Percentiles rank a stretch among this genome's conserved stretches.
Conservation (phyloP, 176 grass and related monocot species). For the Phragmites australis region DNA sequence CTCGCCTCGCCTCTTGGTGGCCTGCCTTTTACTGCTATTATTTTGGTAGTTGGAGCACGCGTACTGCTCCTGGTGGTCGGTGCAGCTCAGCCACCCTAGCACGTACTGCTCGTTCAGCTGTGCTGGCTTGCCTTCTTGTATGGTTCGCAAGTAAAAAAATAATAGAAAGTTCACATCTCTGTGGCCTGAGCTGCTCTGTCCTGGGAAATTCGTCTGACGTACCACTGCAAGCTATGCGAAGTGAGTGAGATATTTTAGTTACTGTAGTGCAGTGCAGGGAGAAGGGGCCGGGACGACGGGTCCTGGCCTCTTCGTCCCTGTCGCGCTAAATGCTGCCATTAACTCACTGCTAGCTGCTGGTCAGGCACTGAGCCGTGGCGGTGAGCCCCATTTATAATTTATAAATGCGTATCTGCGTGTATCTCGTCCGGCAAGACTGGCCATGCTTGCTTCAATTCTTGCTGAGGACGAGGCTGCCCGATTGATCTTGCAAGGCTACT, state of each 20-base stretch:
- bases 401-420: not conserved
- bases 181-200: not conserved
- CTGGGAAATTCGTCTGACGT: not conserved
- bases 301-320: slow-evolving; percentile 8
- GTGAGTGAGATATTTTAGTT: slow-evolving; percentile 22
- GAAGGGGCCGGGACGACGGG: not conserved
- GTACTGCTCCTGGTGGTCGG: not conserved
- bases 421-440: not conserved
- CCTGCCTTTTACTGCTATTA: not conserved
- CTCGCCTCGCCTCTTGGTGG: too few species aligned
- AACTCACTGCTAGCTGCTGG: not conserved
- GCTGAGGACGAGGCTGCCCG: not conserved
- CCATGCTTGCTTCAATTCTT: not conserved
- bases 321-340: slow-evolving; percentile 25
- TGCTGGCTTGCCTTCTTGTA: not conserved
- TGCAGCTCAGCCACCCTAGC: not conserved
- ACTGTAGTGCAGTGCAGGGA: not conserved
- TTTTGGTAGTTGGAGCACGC: slow-evolving; percentile 22
- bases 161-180: not conserved
- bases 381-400: not conserved
- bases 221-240: not conserved
- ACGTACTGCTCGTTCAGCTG: not conserved
- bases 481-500: not conserved
- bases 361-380: not conserved
- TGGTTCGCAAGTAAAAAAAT: not conserved